Conservation (phyloP, 225 moss, liverwort and hornwort genomes). For the Climacium dendroides region DNA sequence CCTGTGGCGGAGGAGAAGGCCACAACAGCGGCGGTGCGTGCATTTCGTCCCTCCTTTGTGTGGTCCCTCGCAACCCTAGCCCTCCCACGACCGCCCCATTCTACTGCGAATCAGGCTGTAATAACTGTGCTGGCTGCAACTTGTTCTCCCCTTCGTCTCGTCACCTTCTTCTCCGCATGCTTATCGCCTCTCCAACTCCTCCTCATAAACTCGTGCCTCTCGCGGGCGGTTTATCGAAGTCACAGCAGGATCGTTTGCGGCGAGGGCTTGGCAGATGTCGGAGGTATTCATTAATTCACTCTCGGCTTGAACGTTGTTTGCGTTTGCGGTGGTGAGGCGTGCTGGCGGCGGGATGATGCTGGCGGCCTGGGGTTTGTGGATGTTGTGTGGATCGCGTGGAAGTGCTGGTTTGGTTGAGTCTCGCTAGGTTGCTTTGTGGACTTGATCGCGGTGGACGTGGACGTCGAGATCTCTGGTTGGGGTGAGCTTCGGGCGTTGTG, state of each 20-base stretch:
- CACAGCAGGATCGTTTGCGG: background rate
- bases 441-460: background rate
- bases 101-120: background rate
- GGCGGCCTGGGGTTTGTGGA: background rate
- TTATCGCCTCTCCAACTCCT: background rate
- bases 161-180: background rate
- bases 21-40: background rate
- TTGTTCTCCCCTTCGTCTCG: background rate
- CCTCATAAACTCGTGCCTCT: background rate
- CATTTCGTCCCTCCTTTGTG: background rate
- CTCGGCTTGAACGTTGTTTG: background rate
- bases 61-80: slow-evolving; percentile 25
- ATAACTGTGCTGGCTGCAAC: background rate
- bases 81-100: background rate
- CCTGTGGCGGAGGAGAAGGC: background rate
- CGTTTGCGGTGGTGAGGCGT: background rate
- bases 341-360: background rate
- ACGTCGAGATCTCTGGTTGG: slow-evolving; percentile 13
- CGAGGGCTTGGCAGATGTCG: background rate
- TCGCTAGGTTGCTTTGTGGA: slow-evolving; percentile 3
- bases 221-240: background rate
- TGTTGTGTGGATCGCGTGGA: background rate
- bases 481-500: slow-evolving; percentile 1
- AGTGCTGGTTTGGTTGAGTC: background rate
- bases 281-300: background rate